Evolutionary conservation across 805 yeast species (phyloP), one percentile per base, ranked within the genome.

Genomic region (fission yeast (Schizosaccharomyces pombe)): DNA sequence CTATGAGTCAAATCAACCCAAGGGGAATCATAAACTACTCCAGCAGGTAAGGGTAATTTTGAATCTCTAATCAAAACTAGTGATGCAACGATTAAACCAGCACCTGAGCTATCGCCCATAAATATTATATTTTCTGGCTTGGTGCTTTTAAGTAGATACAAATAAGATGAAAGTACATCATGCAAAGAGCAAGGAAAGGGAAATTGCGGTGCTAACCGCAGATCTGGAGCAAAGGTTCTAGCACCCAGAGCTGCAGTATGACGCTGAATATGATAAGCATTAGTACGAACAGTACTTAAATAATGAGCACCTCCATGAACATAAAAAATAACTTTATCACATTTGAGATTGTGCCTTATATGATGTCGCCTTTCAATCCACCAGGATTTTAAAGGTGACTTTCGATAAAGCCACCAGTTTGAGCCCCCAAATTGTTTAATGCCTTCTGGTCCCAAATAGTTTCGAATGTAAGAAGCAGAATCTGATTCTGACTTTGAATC

Each of bases 251-350:
- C 31, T 1, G 24, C 16, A 26, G 33, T 19, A n/a, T 49, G 53
- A 14, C 24, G 31, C 24, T 49, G 53, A 19, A 49, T 49, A 11
- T 49, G 53, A 28, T 29, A 52, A 24, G 26, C 29, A 37, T 58
- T 58, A 8, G 34, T 57, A 8, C 54, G 47, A 2, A 58, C 57
- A 6, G 60, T 55, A 12, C 60, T 58, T 53, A 58, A 19, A 22
- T 54, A 58, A 47, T 58, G 58, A 8, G 60, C 58, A n/a, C 60
- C 60, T 14, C 60, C 60, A 32, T 58, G 60, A n/a, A 53, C 56
- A 51, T 54, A 58, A n/a, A 58, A 49, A 12, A 49, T 24, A 5
- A 49, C 22, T 30, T 49, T 49, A 3, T 49, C 33, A 30, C 30
- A 9, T 1, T 11, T 47, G 1, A 26, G 9, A 19, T 19, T 24